Evolutionary conservation across 1,139 yeast species (phyloP).

Genomic region (Debaryomycetaceae sp.): DNA sequence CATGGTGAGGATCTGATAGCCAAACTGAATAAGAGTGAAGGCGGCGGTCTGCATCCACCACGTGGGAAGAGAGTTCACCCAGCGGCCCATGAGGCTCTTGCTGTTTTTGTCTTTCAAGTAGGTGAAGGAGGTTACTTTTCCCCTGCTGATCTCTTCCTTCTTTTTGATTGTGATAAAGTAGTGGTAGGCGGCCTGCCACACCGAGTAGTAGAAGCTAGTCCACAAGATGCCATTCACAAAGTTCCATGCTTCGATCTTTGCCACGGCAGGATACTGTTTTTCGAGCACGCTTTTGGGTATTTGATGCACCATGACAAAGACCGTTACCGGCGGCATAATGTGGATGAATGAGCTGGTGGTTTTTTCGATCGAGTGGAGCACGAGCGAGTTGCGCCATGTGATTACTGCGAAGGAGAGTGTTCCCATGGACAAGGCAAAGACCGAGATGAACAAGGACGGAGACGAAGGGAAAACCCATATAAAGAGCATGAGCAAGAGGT

Average conservation of each 20-base stretch:
- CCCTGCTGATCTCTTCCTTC: constrained; percentile 73
- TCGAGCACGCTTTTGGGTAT: constrained; percentile 45
- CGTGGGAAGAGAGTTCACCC: constrained; percentile 76
- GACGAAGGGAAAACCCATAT: constrained; percentile 81
- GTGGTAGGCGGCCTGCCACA: constrained; percentile 90
- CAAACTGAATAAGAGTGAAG: constrained; percentile 77
- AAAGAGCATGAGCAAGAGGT: constrained; percentile 53
- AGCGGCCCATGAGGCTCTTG: constrained; percentile 55
- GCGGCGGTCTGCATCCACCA: constrained; percentile 75
- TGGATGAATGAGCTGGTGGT: constrained; percentile 91
- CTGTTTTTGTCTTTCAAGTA: constrained; percentile 66
- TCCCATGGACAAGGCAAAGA: constrained; percentile 82
- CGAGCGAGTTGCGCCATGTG: constrained; percentile 92
- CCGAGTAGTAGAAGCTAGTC: constrained; percentile 74
- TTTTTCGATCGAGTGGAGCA: constrained; percentile 83
- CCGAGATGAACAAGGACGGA: constrained; percentile 59
- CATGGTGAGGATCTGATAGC: constrained; percentile 86
- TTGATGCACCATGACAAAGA: constrained; percentile 82
- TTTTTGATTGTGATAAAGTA: constrained; percentile 79
- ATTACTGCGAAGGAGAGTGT: constrained; percentile 89
- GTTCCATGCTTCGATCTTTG: constrained; percentile 56
- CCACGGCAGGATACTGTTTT: constrained; percentile 71
- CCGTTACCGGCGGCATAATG: constrained; percentile 77
- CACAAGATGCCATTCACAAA: constrained; percentile 60
- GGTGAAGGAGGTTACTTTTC: constrained; percentile 81